Percentiles rank a stretch among this genome's conserved stretches.
These are phyloP conservation scores for Veloboletus limbatus DNA, from an alignment of 1,284 basidiomycete genomes.

Conservation along the genomic window DNA sequence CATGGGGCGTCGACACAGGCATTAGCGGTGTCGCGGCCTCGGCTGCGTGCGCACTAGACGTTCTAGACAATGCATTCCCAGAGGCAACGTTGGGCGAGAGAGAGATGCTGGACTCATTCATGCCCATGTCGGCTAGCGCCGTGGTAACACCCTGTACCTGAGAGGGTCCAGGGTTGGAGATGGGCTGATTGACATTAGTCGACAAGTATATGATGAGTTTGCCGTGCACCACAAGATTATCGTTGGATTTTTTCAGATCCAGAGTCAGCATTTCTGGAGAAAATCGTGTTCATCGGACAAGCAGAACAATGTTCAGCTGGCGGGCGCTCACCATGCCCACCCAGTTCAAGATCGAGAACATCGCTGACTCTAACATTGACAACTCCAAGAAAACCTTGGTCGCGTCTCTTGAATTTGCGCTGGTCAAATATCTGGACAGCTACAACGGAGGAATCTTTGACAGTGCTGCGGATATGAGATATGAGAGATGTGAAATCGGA, in stretches of 20 bases:
- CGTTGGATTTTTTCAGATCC: conserved; percentile 88
- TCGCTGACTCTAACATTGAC: conserved; percentile 90
- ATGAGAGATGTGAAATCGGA: conserved; percentile 4
- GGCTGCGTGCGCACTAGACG: conserved; percentile 53
- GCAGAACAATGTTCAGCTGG: conserved; percentile 2
- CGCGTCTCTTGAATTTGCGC: conserved; percentile 93
- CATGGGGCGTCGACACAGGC: conserved; percentile 39
- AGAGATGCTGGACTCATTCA: conserved; percentile 52
- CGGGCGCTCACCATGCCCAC: conserved; percentile 74
- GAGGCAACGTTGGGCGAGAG: conserved; percentile 46
- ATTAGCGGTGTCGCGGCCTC: conserved; percentile 38
- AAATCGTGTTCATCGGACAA: background rate
- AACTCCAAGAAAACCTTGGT: conserved; percentile 93
- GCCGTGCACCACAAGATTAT: conserved; percentile 85
- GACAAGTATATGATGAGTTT: conserved; percentile 89
- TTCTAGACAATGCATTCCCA: conserved; percentile 44
- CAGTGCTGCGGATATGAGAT: conserved; percentile 50
- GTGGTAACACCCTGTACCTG: conserved; percentile 53
- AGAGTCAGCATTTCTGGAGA: conserved; percentile 81
- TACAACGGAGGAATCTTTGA: conserved; percentile 88
- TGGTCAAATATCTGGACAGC: conserved; percentile 97
- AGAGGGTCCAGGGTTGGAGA: conserved; percentile 71
- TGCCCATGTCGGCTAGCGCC: conserved; percentile 56
- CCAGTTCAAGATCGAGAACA: conserved; percentile 86
- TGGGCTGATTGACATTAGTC: conserved; percentile 76